phyloP scores from a whole-genome alignment of 768 basidiomycete species.

The Lentinula aciculospora region DNA sequence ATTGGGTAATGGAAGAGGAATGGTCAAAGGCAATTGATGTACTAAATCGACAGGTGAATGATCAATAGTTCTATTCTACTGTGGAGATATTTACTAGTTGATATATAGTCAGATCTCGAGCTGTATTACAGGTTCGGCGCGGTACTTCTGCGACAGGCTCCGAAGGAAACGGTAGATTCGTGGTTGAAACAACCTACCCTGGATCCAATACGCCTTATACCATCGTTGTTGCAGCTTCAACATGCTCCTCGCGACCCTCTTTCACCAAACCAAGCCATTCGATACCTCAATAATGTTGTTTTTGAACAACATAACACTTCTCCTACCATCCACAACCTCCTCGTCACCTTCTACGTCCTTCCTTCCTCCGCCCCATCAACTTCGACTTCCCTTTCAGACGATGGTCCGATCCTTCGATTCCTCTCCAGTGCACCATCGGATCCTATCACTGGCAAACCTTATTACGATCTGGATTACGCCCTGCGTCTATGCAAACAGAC shows the following conservation, averaged over 20 bases:
- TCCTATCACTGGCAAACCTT: slow-evolving; percentile 79
- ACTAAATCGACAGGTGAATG: slow-evolving; percentile 79
- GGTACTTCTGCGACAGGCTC: slow-evolving; percentile 78
- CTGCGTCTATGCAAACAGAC: slow-evolving; percentile 84
- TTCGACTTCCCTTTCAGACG: slow-evolving; percentile 42
- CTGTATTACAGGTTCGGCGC: slow-evolving; percentile 92
- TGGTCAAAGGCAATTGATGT: slow-evolving; percentile 89
- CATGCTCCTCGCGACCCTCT: slow-evolving; percentile 66
- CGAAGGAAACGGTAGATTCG: slow-evolving; percentile 87
- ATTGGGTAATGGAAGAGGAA: slow-evolving; percentile 89
- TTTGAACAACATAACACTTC: slow-evolving; percentile 78
- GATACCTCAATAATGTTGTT: slow-evolving; percentile 82
- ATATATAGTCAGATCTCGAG: slow-evolving; percentile 65
- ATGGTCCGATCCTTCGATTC: slow-evolving; percentile 77
- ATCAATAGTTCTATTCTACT: neutral
- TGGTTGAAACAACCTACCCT: slow-evolving; percentile 83
- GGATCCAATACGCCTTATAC: slow-evolving; percentile 81
- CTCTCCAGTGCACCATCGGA: slow-evolving; percentile 77
- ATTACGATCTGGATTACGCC: slow-evolving; percentile 97
- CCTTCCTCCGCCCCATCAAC: slow-evolving; percentile 33
- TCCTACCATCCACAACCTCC: slow-evolving; percentile 87
- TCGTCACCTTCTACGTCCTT: slow-evolving; percentile 80
- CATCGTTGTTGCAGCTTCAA: slow-evolving; percentile 80
- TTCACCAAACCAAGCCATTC: slow-evolving; percentile 79
- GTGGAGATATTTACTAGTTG: neutral